These are phyloP conservation scores for Scytalidium lignicola DNA, from an alignment of 2,329 filamentous ascomycete species.

Conservation along the genomic window DNA sequence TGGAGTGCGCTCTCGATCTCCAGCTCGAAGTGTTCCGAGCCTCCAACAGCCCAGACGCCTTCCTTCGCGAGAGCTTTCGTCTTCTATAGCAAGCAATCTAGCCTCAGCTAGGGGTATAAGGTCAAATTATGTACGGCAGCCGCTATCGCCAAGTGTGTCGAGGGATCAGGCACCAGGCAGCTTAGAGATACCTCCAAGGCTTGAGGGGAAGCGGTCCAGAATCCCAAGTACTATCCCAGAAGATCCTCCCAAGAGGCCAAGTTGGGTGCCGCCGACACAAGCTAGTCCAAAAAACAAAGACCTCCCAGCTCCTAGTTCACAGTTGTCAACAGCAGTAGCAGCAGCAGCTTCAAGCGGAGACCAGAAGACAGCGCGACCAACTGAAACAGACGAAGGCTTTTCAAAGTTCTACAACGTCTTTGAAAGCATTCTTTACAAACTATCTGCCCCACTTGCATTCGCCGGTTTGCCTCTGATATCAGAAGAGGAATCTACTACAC, in stretches of 20 bases:
- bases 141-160: constrained; percentile 67
- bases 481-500: constrained; percentile 33
- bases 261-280: constrained; percentile 44
- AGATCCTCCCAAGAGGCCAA: constrained; percentile 44
- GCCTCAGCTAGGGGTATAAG: constrained; percentile 80
- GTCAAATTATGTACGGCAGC: constrained; percentile 58
- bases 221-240: constrained; percentile 49
- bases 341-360: constrained; percentile 20
- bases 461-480: constrained; percentile 75
- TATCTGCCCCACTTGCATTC: constrained; percentile 88
- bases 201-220: constrained; percentile 44
- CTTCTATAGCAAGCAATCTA: constrained; percentile 83
- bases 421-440: constrained; percentile 78
- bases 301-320: constrained; percentile 15
- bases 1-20: constrained; percentile 20
- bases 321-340: constrained; percentile 28
- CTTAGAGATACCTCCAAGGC: constrained; percentile 52
- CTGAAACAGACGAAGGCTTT: constrained; percentile 68
- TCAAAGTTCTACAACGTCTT: constrained; percentile 89
- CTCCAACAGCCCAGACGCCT: constrained; percentile 30
- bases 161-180: constrained; percentile 69
- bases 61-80: constrained; percentile 63
- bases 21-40: constrained; percentile 20
- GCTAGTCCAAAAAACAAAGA: constrained; percentile 23
- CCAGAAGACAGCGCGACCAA: constrained; percentile 9